These are phyloP conservation scores for Metschnikowia rubicola DNA, from an alignment of 805 yeast genomes.

Conservation along the genomic window DNA sequence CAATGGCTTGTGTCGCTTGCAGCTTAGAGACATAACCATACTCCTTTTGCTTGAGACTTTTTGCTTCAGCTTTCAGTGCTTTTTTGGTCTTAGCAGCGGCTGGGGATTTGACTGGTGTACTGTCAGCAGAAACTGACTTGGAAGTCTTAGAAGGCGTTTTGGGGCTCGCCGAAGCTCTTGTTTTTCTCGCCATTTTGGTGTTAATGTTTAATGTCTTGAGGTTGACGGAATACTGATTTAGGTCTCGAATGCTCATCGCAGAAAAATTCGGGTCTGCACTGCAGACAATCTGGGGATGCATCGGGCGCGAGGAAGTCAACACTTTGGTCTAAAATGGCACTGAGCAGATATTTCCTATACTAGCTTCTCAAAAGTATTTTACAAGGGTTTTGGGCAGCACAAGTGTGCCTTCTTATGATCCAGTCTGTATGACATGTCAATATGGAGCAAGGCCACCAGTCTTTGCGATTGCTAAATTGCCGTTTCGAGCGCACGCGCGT, in stretches of 20 bases:
- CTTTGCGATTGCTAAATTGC: no score
- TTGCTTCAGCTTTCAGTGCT: slow-evolving; percentile 5
- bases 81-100: slow-evolving; percentile 20
- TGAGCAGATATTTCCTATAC: no score
- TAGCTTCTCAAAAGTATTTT: no score
- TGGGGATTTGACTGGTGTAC: slow-evolving; percentile 10
- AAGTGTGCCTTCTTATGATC: no score
- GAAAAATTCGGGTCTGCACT: slow-evolving; percentile 12
- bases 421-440: no score
- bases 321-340: neutral
- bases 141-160: slow-evolving; percentile 13
- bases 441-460: no score
- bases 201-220: neutral
- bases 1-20: slow-evolving; percentile 46
- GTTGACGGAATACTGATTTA: no score
- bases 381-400: no score
- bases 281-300: slow-evolving; percentile 3
- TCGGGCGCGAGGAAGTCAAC: neutral
- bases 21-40: slow-evolving; percentile 14
- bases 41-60: slow-evolving; percentile 10
- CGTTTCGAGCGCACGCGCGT: no score
- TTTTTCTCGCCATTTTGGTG: slow-evolving; percentile 16
- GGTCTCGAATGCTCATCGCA: slow-evolving; percentile 14
- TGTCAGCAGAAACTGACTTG: slow-evolving; percentile 4
- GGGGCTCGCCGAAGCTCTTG: slow-evolving; percentile 20